A percentile compares a stretch with the other conserved stretches of the same genome.
phyloP scores from a whole-genome alignment of 2,329 filamentous ascomycete species.

The Fusarium mundagurra region DNA sequence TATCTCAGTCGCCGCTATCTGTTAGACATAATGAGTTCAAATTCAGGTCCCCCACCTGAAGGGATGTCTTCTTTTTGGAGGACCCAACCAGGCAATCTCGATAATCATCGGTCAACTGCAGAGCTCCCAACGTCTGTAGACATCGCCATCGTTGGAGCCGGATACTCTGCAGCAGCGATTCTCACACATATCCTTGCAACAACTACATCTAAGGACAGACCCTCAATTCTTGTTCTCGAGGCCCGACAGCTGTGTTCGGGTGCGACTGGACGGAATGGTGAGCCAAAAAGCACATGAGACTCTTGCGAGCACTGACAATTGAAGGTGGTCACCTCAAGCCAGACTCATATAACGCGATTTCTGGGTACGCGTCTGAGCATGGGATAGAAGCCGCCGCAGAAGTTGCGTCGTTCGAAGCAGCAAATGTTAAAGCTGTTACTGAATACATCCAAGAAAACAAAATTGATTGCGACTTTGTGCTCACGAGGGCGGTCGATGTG shows the following conservation, averaged over 20 bases:
- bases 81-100: accelerated
- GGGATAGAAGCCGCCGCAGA: background rate
- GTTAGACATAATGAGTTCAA: accelerated
- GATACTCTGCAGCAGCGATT: background rate
- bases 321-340: background rate
- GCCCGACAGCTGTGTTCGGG: background rate
- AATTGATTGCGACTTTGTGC: background rate
- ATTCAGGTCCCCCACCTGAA: accelerated
- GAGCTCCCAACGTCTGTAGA: accelerated
- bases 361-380: background rate
- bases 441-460: background rate
- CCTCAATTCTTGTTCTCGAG: background rate
- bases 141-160: background rate
- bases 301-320: background rate
- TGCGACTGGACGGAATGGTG: background rate
- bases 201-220: background rate
- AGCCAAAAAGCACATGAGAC: accelerated
- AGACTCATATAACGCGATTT: background rate
- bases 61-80: background rate
- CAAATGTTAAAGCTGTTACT: background rate
- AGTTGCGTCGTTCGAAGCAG: background rate
- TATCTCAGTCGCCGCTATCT: accelerated
- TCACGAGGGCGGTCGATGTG: background rate
- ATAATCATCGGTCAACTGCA: accelerated
- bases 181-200: background rate